A percentile compares a stretch with the other conserved stretches of the same genome.
Evolutionary conservation across 768 basidiomycete genomes (phyloP).

Genomic region (Baorangia bicolor): DNA sequence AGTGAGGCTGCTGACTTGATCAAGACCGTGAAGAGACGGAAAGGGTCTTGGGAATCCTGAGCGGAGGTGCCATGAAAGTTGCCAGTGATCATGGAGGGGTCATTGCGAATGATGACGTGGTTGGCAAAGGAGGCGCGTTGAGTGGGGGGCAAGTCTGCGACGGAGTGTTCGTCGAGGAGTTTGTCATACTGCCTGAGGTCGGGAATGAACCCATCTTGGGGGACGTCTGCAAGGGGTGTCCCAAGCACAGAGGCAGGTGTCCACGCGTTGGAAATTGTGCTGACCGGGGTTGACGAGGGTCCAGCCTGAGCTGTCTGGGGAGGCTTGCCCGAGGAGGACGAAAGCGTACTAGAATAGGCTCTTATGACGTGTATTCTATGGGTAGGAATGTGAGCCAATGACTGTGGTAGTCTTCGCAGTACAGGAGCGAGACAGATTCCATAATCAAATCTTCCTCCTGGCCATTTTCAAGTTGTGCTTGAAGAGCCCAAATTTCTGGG

Average conservation of each 20-base stretch:
- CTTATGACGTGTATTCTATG: constrained; percentile 1
- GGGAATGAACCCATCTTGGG: constrained; percentile 40
- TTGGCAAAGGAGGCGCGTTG: constrained; percentile 52
- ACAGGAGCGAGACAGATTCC: constrained; percentile 21
- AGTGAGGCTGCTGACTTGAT: not conserved
- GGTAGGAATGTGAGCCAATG: not conserved
- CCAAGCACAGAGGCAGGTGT: constrained; percentile 5
- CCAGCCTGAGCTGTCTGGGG: constrained; percentile 2
- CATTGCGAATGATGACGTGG: constrained; percentile 65
- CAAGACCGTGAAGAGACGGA: too few relatives aligned
- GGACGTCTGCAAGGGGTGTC: constrained; percentile 16
- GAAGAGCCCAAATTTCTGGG: constrained; percentile 12
- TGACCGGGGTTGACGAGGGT: not conserved
- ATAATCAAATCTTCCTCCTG: constrained; percentile 17
- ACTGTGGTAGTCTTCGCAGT: constrained; percentile 10
- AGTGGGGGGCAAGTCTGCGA: constrained; percentile 52
- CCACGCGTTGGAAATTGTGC: not conserved
- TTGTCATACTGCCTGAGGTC: constrained; percentile 63
- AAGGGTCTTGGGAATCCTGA: not conserved
- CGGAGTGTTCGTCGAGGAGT: constrained; percentile 58
- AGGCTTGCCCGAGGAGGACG: constrained; percentile 5
- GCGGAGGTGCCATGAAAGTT: constrained; percentile 23
- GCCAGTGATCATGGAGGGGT: constrained; percentile 61
- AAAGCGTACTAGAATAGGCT: constrained; percentile 14
- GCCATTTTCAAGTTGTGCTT: not conserved